Percentiles rank a stretch among this genome's conserved stretches.
phyloP scores from a whole-genome alignment of 306 rosid genomes.

The Trichosanthes cucumerina region DNA sequence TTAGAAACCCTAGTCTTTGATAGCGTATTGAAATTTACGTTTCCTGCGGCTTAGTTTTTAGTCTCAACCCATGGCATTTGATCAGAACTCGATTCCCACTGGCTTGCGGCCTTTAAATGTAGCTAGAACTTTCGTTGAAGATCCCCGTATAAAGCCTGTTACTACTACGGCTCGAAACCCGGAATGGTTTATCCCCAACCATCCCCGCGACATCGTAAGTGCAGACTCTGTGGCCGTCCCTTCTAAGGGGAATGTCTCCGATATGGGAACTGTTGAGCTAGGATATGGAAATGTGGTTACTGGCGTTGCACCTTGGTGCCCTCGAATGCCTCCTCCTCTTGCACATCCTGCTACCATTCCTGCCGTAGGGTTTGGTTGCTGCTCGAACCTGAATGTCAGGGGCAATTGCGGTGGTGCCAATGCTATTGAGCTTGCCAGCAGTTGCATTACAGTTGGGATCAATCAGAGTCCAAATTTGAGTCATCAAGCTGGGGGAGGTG shows the following conservation, averaged over 20 bases:
- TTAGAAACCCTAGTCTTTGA: conserved; percentile 2
- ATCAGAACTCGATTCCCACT: conserved; percentile 45
- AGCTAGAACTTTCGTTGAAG: conserved; percentile 44
- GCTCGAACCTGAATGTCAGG: conserved; percentile 27
- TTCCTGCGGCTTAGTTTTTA: background rate
- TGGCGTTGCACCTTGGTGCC: conserved; percentile 42
- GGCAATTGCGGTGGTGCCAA: conserved; percentile 27
- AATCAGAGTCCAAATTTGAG: conserved; percentile 34
- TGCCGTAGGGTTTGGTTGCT: conserved; percentile 27
- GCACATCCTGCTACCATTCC: conserved; percentile 38
- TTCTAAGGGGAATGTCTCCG: conserved; percentile 28
- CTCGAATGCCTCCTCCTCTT: conserved; percentile 30
- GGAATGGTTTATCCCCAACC: conserved; percentile 25
- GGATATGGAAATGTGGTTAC: conserved; percentile 53
- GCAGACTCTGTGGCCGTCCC: conserved; percentile 31
- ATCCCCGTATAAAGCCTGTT: conserved; percentile 39
- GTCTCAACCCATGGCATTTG: conserved; percentile 54
- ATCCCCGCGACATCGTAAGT: conserved; percentile 27
- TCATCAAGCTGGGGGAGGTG: conserved; percentile 21
- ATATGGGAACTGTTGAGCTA: conserved; percentile 39
- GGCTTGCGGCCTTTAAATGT: conserved; percentile 55
- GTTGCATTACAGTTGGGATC: conserved; percentile 14
- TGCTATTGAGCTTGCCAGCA: conserved; percentile 36
- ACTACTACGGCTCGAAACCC: conserved; percentile 19
- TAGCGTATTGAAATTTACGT: background rate